phyloP scores from a whole-genome alignment of 2,329 filamentous ascomycete genomes.

The Huntiella bhutanensis region DNA sequence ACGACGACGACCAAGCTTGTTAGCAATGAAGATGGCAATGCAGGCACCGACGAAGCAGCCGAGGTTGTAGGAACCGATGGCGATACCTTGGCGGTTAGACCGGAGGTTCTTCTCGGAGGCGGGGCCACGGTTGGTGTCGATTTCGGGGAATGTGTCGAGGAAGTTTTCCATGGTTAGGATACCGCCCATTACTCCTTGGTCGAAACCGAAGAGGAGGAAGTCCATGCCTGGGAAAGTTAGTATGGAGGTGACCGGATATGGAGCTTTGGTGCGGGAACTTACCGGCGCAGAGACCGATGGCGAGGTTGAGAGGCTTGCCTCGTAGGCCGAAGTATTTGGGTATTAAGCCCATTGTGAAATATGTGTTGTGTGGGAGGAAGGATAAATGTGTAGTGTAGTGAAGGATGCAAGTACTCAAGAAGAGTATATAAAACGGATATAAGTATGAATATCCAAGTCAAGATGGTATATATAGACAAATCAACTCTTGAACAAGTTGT shows the following conservation, averaged over 20 bases:
- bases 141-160: constrained; percentile 36
- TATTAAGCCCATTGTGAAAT: constrained; percentile 6
- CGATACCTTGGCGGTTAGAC: constrained; percentile 31
- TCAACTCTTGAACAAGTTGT: background rate
- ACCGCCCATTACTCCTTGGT: constrained; percentile 59
- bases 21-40: constrained; percentile 46
- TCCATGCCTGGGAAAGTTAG: constrained; percentile 8
- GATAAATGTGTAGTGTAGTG: background rate
- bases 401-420: background rate
- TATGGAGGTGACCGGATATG: background rate
- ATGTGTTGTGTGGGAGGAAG: background rate
- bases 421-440: too few relatives aligned
- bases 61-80: constrained; percentile 38
- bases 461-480: background rate
- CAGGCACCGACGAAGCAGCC: constrained; percentile 45
- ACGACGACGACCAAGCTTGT: constrained; percentile 37
- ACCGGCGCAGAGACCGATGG: constrained; percentile 13
- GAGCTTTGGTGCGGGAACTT: constrained; percentile 8
- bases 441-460: background rate
- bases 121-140: constrained; percentile 24
- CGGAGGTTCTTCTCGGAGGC: constrained; percentile 21
- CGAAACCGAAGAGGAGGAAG: constrained; percentile 30
- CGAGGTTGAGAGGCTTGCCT: constrained; percentile 12
- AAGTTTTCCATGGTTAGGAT: constrained; percentile 50
- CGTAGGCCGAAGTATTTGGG: constrained; percentile 13